These are phyloP conservation scores for Saccharomycopsis crataegensis DNA, from an alignment of 1,139 yeast species.

Conservation along the genomic window DNA sequence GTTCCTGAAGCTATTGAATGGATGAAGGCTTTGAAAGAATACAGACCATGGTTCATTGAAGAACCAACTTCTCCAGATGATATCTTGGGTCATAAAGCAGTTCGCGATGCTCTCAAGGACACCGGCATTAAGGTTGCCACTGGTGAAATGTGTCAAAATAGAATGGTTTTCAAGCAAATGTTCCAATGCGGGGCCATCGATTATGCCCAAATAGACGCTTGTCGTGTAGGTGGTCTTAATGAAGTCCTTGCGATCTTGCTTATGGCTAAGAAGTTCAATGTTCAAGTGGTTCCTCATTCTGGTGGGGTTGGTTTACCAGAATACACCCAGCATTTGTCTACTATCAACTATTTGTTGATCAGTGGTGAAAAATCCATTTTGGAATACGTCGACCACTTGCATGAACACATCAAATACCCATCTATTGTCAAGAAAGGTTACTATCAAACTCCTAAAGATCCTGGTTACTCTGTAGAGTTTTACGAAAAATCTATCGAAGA, in stretches of 20 bases:
- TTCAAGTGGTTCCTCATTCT: constrained; percentile 36
- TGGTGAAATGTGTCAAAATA: constrained; percentile 36
- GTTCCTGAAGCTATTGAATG: constrained; percentile 36
- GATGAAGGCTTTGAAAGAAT: constrained; percentile 31
- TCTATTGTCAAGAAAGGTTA: constrained; percentile 30
- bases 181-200: constrained; percentile 33
- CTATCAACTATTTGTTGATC: constrained; percentile 33
- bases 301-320: constrained; percentile 38
- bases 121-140: constrained; percentile 35
- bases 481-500: constrained; percentile 29
- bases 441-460: constrained; percentile 32
- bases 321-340: constrained; percentile 33
- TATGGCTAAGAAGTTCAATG: constrained; percentile 32
- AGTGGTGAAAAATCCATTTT: constrained; percentile 30
- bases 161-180: constrained; percentile 34
- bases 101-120: constrained; percentile 31
- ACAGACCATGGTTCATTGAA: constrained; percentile 35
- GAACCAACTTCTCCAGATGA: constrained; percentile 38
- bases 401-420: constrained; percentile 30
- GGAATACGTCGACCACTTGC: constrained; percentile 31
- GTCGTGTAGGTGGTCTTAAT: constrained; percentile 35
- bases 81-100: constrained; percentile 32
- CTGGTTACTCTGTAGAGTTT: constrained; percentile 34
- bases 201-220: constrained; percentile 33
- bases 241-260: constrained; percentile 34